Evolutionary conservation across 495 filamentous ascomycete species (phyloP), one percentile per base, ranked within the genome.

Genomic region (Penicillium lagena): DNA sequence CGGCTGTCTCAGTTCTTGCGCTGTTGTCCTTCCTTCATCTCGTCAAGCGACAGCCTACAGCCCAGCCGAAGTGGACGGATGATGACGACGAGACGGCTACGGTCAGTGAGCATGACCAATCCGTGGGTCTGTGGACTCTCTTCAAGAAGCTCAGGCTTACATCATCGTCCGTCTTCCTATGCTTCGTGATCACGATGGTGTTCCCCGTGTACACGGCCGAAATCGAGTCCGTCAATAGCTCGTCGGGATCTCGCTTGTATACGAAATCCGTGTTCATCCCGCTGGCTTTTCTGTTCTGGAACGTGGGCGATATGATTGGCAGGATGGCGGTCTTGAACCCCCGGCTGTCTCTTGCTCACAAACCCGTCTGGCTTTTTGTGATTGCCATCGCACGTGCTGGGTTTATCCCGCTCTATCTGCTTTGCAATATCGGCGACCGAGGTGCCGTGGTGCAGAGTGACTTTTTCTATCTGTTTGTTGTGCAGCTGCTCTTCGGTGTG

Each of bases 201-300:
- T 96, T 90, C 64, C 93, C 93, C 0, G 86, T 96, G 35, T 96
- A 89, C 67, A 97, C 93, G 1, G 76, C 83, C 41, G 75, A 83
- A 55, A 90, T 96, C 52, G 51, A 82, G 22, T 90, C 87, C 4
- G 82, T 93, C 7, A 70, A 70, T n/a, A 51, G 67, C 5, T 33
- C 61, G 1, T 56, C 68, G 13, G 60, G 75, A 2, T 70, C 80
- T 11, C 68, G 75, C n/a, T 60, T 96, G 22, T 82, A 89, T 45
- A 72, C 79, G 27, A 78, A 84, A 0, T 68, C 81, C 4, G 79
- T 81, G 30, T 99, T 97, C 65, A 89, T 96, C 40, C 90, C 93
- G 1, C 72, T 96, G 4, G 87, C 75, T 8, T 96, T 97, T 66
- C 78, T 99, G 28, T 76, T 95, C 52, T 99, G 93, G 93, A 99